A percentile compares a stretch with the other conserved stretches of the same genome.
Evolutionary conservation across 768 basidiomycete genomes (phyloP).

Genomic region (Boletus edulis): DNA sequence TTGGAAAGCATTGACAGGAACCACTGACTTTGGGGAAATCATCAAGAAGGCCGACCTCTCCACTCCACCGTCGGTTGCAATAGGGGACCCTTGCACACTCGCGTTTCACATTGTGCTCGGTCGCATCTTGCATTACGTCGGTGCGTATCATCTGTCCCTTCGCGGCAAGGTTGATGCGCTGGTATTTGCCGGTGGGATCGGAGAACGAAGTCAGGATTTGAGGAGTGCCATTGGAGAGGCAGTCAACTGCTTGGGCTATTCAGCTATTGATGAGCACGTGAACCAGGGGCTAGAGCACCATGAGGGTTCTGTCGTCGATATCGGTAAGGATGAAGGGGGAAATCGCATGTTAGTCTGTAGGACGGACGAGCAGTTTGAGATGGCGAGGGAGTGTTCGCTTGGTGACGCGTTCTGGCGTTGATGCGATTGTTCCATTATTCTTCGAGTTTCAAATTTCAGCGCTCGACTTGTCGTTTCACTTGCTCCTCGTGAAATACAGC

Average conservation of each 20-base stretch:
- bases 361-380: slow-evolving; percentile 64
- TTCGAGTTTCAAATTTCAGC: too few species aligned
- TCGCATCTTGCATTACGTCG: slow-evolving; percentile 68
- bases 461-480: neutral
- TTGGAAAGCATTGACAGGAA: slow-evolving; percentile 76
- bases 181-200: slow-evolving; percentile 88
- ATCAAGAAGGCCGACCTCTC: slow-evolving; percentile 38
- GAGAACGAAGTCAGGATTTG: slow-evolving; percentile 67
- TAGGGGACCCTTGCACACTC: slow-evolving; percentile 43
- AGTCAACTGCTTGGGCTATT: slow-evolving; percentile 62
- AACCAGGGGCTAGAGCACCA: slow-evolving; percentile 39
- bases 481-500: neutral
- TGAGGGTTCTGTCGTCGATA: slow-evolving; percentile 45
- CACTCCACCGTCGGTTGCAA: slow-evolving; percentile 16
- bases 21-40: slow-evolving; percentile 79
- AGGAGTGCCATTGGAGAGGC: slow-evolving; percentile 54
- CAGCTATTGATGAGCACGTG: slow-evolving; percentile 43
- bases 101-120: slow-evolving; percentile 83
- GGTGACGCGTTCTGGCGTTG: slow-evolving; percentile 15
- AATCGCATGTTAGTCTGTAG: slow-evolving; percentile 55
- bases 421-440: neutral
- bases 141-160: slow-evolving; percentile 74
- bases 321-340: slow-evolving; percentile 33
- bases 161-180: slow-evolving; percentile 68
- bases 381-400: slow-evolving; percentile 41